These are phyloP conservation scores for Durusdinium trenchii DNA, from an alignment of 73 alveolate species.

Conservation along the genomic window DNA sequence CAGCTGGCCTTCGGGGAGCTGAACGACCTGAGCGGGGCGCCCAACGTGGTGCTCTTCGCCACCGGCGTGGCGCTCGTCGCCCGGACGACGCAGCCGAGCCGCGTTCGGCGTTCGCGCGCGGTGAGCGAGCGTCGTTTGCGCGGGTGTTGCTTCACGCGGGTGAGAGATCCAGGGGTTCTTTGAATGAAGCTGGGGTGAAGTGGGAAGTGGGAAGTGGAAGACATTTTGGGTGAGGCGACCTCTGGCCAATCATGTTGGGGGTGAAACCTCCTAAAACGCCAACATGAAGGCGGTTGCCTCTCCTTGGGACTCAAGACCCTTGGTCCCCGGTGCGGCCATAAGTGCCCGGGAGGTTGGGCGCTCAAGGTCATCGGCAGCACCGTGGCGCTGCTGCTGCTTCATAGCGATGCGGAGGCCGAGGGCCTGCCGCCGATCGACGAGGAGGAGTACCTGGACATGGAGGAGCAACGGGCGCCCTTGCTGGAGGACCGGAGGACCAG, in stretches of 20 bases:
- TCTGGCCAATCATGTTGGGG: no score
- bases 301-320: background rate
- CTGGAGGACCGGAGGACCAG: background rate
- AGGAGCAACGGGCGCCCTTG: constrained; percentile 23
- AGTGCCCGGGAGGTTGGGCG: background rate
- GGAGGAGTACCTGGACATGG: background rate
- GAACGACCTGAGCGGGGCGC: constrained; percentile 57
- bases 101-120: no score
- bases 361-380: constrained; percentile 77
- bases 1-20: constrained; percentile 56
- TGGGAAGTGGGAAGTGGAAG: no score
- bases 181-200: no score
- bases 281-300: background rate
- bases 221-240: no score
- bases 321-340: background rate
- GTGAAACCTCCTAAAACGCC: no score
- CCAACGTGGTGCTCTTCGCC: background rate
- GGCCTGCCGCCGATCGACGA: background rate
- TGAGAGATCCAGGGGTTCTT: background rate
- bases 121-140: background rate
- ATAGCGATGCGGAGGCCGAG: constrained; percentile 11
- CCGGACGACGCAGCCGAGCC: background rate
- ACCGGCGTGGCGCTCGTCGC: constrained; percentile 23
- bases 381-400: constrained; percentile 59
- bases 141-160: background rate